These are phyloP conservation scores for Trichoderma lentiforme DNA, from an alignment of 2,329 filamentous ascomycete genomes.

Conservation along the genomic window DNA sequence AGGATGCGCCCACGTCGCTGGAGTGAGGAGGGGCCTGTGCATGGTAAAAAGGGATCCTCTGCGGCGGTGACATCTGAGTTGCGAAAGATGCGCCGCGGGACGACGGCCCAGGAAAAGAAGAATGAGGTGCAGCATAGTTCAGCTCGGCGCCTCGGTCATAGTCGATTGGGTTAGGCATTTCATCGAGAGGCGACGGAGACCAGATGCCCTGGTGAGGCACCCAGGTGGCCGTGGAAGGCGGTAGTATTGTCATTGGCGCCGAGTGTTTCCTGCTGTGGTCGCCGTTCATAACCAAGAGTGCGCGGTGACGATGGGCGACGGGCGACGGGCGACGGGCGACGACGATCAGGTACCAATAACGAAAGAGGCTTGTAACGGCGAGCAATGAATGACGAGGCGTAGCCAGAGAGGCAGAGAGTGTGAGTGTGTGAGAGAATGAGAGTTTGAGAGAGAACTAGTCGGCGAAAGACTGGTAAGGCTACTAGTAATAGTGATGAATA, in stretches of 20 bases:
- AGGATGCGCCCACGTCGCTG: constrained; percentile 11
- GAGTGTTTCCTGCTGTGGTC: constrained; percentile 21
- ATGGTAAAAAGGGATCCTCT: constrained; percentile 23
- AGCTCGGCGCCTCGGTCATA: not conserved
- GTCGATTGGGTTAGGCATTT: not conserved
- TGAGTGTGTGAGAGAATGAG: not conserved
- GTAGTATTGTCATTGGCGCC: constrained; percentile 17
- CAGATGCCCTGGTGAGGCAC: not conserved
- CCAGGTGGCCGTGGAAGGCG: not conserved
- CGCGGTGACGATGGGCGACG: not conserved
- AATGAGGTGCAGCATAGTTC: not conserved
- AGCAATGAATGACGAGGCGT: not conserved
- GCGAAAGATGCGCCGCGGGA: not conserved
- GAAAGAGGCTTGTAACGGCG: not conserved
- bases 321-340: not conserved
- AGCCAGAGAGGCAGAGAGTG: not conserved
- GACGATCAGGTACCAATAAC: not conserved
- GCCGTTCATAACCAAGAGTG: constrained; percentile 17
- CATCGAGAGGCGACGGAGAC: not conserved
- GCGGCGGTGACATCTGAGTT: constrained; percentile 20
- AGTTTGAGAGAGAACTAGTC: not conserved
- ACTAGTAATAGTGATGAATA: not conserved
- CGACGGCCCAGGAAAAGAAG: not conserved
- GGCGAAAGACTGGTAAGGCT: not conserved
- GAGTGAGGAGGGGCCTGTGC: constrained; percentile 28